Conservation (phyloP, 75 land plant genomes). For the Pinus tabuliformis region DNA sequence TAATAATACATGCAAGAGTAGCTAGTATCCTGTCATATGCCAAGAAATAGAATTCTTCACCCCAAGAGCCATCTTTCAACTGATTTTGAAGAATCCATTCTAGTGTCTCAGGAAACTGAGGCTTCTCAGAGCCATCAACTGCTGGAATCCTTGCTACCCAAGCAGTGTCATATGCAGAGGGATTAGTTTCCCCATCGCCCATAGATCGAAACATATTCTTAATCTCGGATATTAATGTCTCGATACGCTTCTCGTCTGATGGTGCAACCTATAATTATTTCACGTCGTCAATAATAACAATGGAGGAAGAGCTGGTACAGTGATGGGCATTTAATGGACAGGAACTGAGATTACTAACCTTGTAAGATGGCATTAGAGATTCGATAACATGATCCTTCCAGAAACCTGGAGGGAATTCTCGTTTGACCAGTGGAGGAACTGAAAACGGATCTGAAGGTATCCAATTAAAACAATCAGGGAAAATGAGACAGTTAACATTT, state of each 20-base stretch:
- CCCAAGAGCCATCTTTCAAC: slow-evolving; percentile 59
- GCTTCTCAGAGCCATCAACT: slow-evolving; percentile 17
- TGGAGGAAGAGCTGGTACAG: too few species aligned
- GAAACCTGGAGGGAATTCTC: not conserved
- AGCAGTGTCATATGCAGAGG: slow-evolving; percentile 51
- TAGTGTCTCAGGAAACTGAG: slow-evolving; percentile 37
- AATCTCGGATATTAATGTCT: slow-evolving; percentile 1
- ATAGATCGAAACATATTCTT: not conserved
- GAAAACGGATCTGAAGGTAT: not conserved
- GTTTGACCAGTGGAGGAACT: not conserved
- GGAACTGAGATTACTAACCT: not conserved
- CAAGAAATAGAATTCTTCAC: slow-evolving; percentile 26
- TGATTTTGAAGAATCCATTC: slow-evolving; percentile 49
- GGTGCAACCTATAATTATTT: too few species aligned
- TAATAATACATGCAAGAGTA: slow-evolving; percentile 43
- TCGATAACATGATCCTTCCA: not conserved
- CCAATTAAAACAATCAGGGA: too few species aligned
- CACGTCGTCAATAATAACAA: too few species aligned
- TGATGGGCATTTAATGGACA: too few species aligned
- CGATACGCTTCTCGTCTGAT: not conserved
- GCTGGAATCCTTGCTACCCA: slow-evolving; percentile 48
- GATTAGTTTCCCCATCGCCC: not conserved
- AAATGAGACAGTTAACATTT: too few species aligned
- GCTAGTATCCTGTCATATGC: slow-evolving; percentile 32
- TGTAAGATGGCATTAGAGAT: not conserved